Base-by-base conservation (phyloP, 441 rosid species). In the Euphorbia corollata region DNA sequence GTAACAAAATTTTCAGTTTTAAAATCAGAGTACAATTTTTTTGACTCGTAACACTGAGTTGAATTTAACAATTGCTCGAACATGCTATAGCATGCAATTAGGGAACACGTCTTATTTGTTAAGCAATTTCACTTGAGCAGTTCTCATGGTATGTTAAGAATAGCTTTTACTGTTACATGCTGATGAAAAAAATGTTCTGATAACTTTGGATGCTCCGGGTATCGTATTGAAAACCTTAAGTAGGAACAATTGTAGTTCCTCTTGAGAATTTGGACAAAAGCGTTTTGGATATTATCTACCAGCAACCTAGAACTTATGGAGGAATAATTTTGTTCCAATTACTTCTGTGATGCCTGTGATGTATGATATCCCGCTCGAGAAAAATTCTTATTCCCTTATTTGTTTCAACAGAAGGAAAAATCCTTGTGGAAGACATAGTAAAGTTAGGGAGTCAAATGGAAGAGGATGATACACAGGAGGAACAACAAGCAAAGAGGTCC, bases 391-490 rank as follows among this genome's bases (percentile, higher is more conserved):
- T 32, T 1, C 0, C 23, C 16, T 20, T n/a, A 48, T 67, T 69
- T 30, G 47, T 61, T 67, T 66, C 61, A 66, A 80, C 78, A 90
- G 97, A 92, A 72, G 97, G 98, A 71, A 92, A 90, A 80, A 90
- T 92, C 48, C 87, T 87, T 24, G 94, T 92, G 69, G 91, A 92
- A 81, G 98, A 92, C 80, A 90, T 92, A 41, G 87, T 92, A 32
- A 86, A 81, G 71, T 65, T 87, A 75, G 98, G 94, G 63, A 84
- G 90, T 79, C 79, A 72, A 74, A 82, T 77, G 30, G 97, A 90
- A 71, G 89, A 82, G 61, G 78, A 69, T 41, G 70, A 70, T 59
- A 73, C 81, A n/a, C 63, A 73, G 2, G 85, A 84, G 70, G 90
- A 84, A 41, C 78, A 73, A 70, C 72, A 76, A 65, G 68, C 59